Percentiles rank a stretch among this genome's conserved stretches.
Conservation (phyloP, 352 stramenopile genomes). For the Phytophthora boehmeriae region DNA sequence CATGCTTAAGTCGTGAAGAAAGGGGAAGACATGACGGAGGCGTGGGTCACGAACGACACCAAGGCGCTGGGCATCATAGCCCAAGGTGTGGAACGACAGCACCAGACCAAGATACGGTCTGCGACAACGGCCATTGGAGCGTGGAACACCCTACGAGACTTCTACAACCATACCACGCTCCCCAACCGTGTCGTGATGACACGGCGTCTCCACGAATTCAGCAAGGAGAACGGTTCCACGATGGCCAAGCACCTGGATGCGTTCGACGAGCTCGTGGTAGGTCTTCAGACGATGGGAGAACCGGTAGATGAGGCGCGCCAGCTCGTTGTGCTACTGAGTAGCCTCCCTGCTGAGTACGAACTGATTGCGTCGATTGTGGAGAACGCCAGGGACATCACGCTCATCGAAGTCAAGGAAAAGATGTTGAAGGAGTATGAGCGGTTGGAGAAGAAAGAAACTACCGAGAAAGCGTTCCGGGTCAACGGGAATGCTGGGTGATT, state of each 20-base stretch:
- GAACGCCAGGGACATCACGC: slow-evolving; percentile 7
- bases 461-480: too few relatives aligned
- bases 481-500: too few relatives aligned
- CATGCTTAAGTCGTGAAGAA: neutral
- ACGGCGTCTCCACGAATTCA: neutral
- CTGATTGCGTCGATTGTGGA: neutral
- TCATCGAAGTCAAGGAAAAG: slow-evolving; percentile 29
- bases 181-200: neutral
- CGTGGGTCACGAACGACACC: neutral
- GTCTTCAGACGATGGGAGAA: slow-evolving; percentile 5
- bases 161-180: neutral
- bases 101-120: neutral
- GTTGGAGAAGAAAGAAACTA: slow-evolving; percentile 2
- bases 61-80: neutral
- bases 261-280: neutral
- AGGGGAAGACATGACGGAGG: neutral
- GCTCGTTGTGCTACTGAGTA: slow-evolving; percentile 17
- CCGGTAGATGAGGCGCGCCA: slow-evolving; percentile 4
- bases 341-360: slow-evolving; percentile 10
- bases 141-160: neutral
- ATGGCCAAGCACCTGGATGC: neutral
- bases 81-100: neutral
- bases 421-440: slow-evolving; percentile 25
- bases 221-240: neutral
- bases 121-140: neutral